Evolutionary conservation across 2,329 filamentous ascomycete species (phyloP), one percentile per base, ranked within the genome.

Genomic region (Epichloe coenophiala): DNA sequence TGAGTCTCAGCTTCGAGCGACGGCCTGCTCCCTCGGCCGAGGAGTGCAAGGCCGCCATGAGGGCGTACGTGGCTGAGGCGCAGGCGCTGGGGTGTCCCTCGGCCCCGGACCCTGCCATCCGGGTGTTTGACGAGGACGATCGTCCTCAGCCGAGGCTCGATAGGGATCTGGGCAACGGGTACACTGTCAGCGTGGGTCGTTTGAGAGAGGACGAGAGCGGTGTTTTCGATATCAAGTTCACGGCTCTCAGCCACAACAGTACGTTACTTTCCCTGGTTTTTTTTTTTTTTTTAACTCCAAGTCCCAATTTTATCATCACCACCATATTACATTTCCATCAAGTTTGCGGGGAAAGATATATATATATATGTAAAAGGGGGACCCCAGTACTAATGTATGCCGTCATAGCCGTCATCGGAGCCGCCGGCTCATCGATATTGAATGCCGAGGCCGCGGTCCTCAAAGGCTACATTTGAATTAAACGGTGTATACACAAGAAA

Each of bases 161-260:
- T 66, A 80, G 91, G 52, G 86, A 97, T 58, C 78, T 90, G 27
- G 83, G 87, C 53, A 78, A 80, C 48, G 91, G 93, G 0, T 97
- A 96, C 64, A 86, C 90, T 3, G 88, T 96, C 39, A 93, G 86
- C 60, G 90, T 97, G 19, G 91, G 91, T 7, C 79, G 91, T 27
- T 79, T 96, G 31, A 74, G 93, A 45, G 83, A 91, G 66, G 90
- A 95, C 60, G 85, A 88, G 59, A 86, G 83, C 55, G 88, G 87
- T 19, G 84, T 95, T 57, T 96, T 96, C 61, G 93, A 97, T 64
- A 78, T 97, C 65, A 90, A 94, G 67, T 97, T 97, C 68, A 90
- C 93, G 55, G 88, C 89, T 23, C 72, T 97, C 59, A 95, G 88
- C 63, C 93, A 97, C 58, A 81, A 81, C 60, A 81, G 76, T 79